phyloP scores from a whole-genome alignment of 129 eudicot genomes.

The Tagetes erecta region DNA sequence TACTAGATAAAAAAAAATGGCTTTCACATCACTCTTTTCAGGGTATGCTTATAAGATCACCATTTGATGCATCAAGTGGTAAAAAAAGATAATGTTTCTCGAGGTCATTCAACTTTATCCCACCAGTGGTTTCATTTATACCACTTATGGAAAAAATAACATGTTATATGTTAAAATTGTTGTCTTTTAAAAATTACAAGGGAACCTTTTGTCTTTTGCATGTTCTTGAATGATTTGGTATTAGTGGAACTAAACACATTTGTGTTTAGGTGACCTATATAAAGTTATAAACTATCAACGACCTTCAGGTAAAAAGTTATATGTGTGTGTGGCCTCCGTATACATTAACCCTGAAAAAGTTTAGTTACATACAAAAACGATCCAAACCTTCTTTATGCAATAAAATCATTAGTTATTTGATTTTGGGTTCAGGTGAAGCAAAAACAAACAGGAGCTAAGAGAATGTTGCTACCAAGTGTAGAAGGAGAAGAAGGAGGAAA shows the following conservation, averaged over 20 bases:
- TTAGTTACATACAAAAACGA: too few relatives aligned
- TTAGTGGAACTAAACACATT: neutral
- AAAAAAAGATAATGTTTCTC: neutral
- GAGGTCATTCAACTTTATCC: neutral
- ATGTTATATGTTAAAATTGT: neutral
- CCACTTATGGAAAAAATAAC: neutral
- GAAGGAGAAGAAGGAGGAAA: conserved; percentile 84
- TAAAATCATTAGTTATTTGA: neutral
- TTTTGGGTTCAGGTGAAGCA: conserved; percentile 66
- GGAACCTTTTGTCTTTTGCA: neutral
- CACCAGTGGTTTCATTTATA: neutral
- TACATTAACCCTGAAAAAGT: neutral
- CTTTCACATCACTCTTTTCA: neutral
- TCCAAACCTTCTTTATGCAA: neutral
- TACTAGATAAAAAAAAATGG: neutral
- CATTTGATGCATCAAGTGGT: conserved; percentile 7
- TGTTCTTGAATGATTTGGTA: neutral
- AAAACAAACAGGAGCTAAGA: conserved; percentile 70
- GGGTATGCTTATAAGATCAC: neutral
- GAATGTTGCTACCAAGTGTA: conserved; percentile 78
- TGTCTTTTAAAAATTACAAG: neutral
- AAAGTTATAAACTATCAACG: neutral
- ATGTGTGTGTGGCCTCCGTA: neutral
- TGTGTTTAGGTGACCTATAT: neutral
- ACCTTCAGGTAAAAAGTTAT: neutral